Evolutionary conservation across 495 filamentous ascomycete species (phyloP).

Genomic region (Pseudomonodictys pantanalensis): DNA sequence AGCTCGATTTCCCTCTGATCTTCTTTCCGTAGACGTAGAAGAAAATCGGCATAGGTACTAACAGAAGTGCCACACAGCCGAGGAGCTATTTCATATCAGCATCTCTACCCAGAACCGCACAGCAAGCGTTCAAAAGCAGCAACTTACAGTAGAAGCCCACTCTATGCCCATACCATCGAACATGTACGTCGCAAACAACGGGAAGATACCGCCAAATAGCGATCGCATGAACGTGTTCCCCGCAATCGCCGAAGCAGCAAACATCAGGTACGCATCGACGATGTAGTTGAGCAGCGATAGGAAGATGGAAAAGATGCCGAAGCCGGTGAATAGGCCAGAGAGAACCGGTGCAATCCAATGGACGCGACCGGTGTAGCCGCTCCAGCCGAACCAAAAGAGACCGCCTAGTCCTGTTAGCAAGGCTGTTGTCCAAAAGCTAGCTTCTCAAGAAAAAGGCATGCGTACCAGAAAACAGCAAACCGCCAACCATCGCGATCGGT

Average conservation of each 20-base stretch:
- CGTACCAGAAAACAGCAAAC: slow-evolving; percentile 17
- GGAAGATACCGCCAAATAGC: slow-evolving; percentile 36
- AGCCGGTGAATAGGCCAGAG: slow-evolving; percentile 23
- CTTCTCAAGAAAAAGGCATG: not conserved
- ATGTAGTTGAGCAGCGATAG: slow-evolving; percentile 27
- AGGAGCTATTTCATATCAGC: slow-evolving; percentile 4
- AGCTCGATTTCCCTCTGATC: slow-evolving; percentile 9
- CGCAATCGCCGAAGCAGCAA: slow-evolving; percentile 38
- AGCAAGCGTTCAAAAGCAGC: not conserved
- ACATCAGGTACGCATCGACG: slow-evolving; percentile 31
- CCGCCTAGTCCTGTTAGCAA: slow-evolving; percentile 4
- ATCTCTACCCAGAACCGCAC: not conserved
- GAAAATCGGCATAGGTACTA: slow-evolving; percentile 18
- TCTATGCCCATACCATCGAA: slow-evolving; percentile 30
- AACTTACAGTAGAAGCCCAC: slow-evolving; percentile 25
- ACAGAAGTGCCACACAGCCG: slow-evolving; percentile 8
- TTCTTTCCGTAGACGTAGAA: slow-evolving; percentile 26
- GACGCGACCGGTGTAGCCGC: slow-evolving; percentile 10
- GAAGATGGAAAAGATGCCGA: slow-evolving; percentile 33
- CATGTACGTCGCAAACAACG: slow-evolving; percentile 41
- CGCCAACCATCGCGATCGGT: slow-evolving; percentile 20
- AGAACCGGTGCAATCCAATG: slow-evolving; percentile 28
- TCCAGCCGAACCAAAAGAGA: slow-evolving; percentile 34
- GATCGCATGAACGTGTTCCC: slow-evolving; percentile 41
- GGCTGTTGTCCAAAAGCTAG: not conserved